phyloP scores from a whole-genome alignment of 2,329 filamentous ascomycete species.

The Neopestalotiopsis sp. region DNA sequence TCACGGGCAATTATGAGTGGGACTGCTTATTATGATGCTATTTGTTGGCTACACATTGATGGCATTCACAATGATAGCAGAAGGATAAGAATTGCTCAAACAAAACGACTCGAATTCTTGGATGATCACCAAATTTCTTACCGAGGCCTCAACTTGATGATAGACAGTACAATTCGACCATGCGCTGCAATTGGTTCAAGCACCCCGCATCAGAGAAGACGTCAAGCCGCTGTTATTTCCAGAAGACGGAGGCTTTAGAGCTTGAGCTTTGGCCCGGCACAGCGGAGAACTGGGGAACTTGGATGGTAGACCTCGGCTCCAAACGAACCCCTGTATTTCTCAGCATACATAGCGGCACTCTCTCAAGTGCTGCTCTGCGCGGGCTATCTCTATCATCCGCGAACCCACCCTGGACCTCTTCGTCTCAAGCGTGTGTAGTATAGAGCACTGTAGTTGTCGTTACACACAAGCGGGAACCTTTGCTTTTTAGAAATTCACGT shows the following conservation, averaged over 20 bases:
- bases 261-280: background rate
- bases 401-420: no score
- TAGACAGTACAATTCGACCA: background rate
- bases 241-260: background rate
- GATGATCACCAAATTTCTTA: background rate
- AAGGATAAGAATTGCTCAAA: background rate
- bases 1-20: background rate
- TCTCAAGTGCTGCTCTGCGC: background rate
- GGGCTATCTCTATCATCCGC: no score
- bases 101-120: background rate
- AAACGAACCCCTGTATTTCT: background rate
- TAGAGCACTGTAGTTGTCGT: no score
- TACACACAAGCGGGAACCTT: no score
- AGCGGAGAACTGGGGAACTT: background rate
- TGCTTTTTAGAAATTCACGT: no score
- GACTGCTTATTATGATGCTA: background rate
- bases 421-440: no score
- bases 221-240: background rate
- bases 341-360: background rate
- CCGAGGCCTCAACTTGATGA: background rate
- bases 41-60: background rate
- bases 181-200: background rate
- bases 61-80: background rate
- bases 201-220: background rate
- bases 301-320: background rate